Base-by-base conservation (phyloP, 2,329 filamentous ascomycete genomes). In the Fusarium paranaense region DNA sequence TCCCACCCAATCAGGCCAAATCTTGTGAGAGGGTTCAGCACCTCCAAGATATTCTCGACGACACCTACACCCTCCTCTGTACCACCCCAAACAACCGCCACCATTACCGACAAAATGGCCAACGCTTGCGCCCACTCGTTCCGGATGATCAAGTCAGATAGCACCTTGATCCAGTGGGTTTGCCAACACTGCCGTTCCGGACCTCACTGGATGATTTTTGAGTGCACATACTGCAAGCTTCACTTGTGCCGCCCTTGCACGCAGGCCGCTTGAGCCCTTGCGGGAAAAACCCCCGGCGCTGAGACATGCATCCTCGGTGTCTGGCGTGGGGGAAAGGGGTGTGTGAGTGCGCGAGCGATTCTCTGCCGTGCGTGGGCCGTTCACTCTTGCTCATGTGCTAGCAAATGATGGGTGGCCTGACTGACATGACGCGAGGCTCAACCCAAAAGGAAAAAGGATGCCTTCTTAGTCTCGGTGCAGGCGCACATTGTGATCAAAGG, bases 201-300 rank as follows among this genome's bases (percentile, higher is more conserved):
- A 2, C 90, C 90, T 61, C 88, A 91, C 81, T 92, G 90, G 89
- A 88, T 88, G 82, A 93, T 93, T 78, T 93, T 89, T 73, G 90
- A 93, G 81, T 93, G 91, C 83, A 85, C 87, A 70, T 92, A 91
- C 80, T 93, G 91, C 87, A 90, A 91, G 80, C 83, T 92, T 60
- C 90, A 92, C 82, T 87, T 89, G 33, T 93, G 91, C 81, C 86
- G 90, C 62, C 82, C 86, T 30, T 93, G 91, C 80, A 86, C 87
- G 56, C 84, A 88, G 62, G 73, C 78, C 57, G 76, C 74, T 57
- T 82, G 75, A 76, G 62, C 42, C 64, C 54, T 60, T 62, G n/a
- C 58, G 45, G 59, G 38, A 57, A 74, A 59, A 25, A 32, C 45
- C 61, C 65, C 62, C 42, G 42, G 63, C 67, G 64, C 62, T 68